Base-by-base conservation (phyloP, 768 basidiomycete genomes). In the Serendipita indica region DNA sequence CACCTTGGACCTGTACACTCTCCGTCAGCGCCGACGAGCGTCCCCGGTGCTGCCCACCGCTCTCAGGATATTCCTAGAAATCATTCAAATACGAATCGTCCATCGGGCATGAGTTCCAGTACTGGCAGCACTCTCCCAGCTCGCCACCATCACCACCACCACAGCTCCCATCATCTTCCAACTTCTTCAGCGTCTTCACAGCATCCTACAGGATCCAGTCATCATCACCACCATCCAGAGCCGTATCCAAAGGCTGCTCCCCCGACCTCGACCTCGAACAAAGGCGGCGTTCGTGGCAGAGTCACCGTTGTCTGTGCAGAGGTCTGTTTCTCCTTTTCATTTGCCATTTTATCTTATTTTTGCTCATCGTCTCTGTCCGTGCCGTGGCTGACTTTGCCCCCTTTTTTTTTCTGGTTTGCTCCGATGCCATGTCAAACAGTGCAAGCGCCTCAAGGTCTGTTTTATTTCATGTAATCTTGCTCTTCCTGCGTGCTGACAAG, bases 241-340 rank as follows among this genome's bases (percentile, higher is more conserved):
- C 49, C 49, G 4, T 54, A 54, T 33, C 49, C 49, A 33, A 54
- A 27, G n/a, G 16, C 49, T 25, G n/a, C 10, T 10, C 35, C 35
- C 10, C n/a, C n/a, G n/a, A n/a, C n/a, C n/a, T 10, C 35, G 35
- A 10, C 35, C n/a, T 54, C 49, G 7, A 54, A 20, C n/a, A 54
- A 54, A 54, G 49, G 49, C n/a, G 49, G 49, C 2, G 49, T 54
- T 33, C 49, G 49, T 5, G 49, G 49, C 32, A 18, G 49, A 28
- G 49, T 54, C 22, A 54, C 49, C 49, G 49, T 54, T 30, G 49
- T 54, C 1, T 54, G 49, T 54, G 49, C 49, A 20, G 49, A 54
- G 49, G 49, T 54, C 20, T 10, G 49, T 54, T 30, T 54, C 13
- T 46, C 45, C 3, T 10, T 7, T 20, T 25, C 10, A 22, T 54